Evolutionary conservation across 495 filamentous ascomycete genomes (phyloP), one percentile per base, ranked within the genome.

Genomic region (Achaetomiella virescens): DNA sequence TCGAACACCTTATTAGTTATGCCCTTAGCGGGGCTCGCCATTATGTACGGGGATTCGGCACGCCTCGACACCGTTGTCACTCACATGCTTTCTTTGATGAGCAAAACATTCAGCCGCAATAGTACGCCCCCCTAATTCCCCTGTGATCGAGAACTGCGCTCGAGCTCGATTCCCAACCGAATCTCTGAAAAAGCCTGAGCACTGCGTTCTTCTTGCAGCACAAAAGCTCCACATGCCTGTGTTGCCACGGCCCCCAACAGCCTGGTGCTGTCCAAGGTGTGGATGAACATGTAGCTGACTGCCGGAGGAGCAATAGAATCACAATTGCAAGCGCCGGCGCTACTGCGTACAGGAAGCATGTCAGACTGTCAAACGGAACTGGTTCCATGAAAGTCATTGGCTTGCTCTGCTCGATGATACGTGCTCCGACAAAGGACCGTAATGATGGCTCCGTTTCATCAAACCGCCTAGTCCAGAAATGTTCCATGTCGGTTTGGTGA

Each of bases 271-370:
- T n/a, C n/a, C n/a, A 31, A 31, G 27, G 5, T 31, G 27, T 31
- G 27, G 27, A 31, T 31, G 27, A 9, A 31, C 27, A 9, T 31
- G 27, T 31, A 4, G 5, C 27, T 31, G 27, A 31, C 27, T 31
- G 27, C 9, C 27, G 41, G 44, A 48, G 44, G 35, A 55, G 44
- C 52, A 55, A 48, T 47, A 55, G 41, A 48, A 43, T 11, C 35
- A 12, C 43, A 3, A 35, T 20, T 37, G 17, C 43, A 55, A 55
- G 52, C 52, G 43, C 52, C 44, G 22, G 52, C 52, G 43, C 43
- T 55, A 48, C 41, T 33, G 31, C 11, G 31, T 33, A 33, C 49
- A 31, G 41, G 31, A 54, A 21, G 52, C 52, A 41, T 40, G 35
- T 48, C 44, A 48, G 43, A 54, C 33, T 35, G 35, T 48, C 44